A percentile compares a stretch with the other conserved stretches of the same genome.
phyloP scores from a whole-genome alignment of 2,329 filamentous ascomycete species.

The Aspergillus vadensis region DNA sequence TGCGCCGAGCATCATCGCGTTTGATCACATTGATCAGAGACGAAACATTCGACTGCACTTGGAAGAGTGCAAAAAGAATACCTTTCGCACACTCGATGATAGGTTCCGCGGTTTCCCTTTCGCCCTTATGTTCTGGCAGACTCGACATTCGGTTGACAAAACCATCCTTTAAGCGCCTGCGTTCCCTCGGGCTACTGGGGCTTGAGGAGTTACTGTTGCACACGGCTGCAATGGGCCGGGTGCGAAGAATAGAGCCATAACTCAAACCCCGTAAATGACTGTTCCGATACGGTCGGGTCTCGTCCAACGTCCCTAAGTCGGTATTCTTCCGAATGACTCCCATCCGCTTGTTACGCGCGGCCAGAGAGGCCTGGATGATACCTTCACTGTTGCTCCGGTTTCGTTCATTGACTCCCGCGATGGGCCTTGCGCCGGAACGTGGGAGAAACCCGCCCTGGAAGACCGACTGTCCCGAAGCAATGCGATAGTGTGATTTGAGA shows the following conservation, averaged over 20 bases:
- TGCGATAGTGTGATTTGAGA: conserved; percentile 75
- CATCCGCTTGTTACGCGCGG: conserved; percentile 59
- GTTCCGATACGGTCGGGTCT: conserved; percentile 53
- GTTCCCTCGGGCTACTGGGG: conserved; percentile 48
- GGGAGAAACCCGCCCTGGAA: conserved; percentile 54
- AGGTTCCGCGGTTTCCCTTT: conserved; percentile 50
- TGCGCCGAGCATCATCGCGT: conserved; percentile 49
- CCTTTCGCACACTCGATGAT: conserved; percentile 59
- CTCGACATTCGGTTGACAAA: conserved; percentile 58
- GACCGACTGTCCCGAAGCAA: conserved; percentile 45
- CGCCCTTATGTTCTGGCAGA: conserved; percentile 57
- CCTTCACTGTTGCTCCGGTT: conserved; percentile 66
- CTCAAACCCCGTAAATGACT: conserved; percentile 61
- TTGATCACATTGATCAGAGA: conserved; percentile 51
- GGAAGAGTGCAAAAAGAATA: conserved; percentile 57
- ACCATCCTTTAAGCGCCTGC: conserved; percentile 44
- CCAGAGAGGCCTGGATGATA: conserved; percentile 51
- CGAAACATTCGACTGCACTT: conserved; percentile 52
- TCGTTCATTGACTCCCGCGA: conserved; percentile 63
- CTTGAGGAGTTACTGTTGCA: conserved; percentile 46
- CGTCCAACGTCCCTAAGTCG: conserved; percentile 56
- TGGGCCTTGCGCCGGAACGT: conserved; percentile 72
- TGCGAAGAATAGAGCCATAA: conserved; percentile 55
- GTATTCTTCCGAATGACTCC: conserved; percentile 61
- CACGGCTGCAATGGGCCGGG: conserved; percentile 35